Conservation (phyloP, 257 asterid genomes). For the Plantago elongata region DNA sequence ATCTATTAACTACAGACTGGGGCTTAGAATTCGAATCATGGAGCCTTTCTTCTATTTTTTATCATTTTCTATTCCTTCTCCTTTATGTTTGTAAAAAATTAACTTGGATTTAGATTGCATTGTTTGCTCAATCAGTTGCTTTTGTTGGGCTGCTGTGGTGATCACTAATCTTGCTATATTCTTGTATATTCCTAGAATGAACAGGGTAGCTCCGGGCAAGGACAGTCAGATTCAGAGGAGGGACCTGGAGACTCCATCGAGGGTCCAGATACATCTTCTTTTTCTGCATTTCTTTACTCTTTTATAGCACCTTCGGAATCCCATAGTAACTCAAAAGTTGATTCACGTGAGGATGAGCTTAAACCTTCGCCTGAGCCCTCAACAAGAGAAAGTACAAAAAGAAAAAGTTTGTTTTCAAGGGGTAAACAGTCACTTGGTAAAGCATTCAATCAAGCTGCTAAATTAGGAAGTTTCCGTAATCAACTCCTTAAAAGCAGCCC, state of each 20-base stretch:
- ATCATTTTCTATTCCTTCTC: no score
- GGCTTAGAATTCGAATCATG: no score
- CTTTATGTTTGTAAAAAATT: no score
- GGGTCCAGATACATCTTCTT: conserved; percentile 96
- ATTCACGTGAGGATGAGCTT: conserved; percentile 23
- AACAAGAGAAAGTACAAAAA: conserved; percentile 53
- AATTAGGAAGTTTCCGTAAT: conserved; percentile 55
- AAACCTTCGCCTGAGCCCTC: conserved; percentile 42
- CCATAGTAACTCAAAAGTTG: conserved; percentile 10
- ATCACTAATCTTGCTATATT: conserved; percentile 1
- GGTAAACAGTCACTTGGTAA: conserved; percentile 72
- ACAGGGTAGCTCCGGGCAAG: conserved; percentile 36
- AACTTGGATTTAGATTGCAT: no score
- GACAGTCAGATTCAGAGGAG: conserved; percentile 43
- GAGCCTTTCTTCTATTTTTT: no score
- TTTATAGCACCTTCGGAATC: conserved; percentile 64
- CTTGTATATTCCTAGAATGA: conserved; percentile 42
- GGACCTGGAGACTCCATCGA: conserved; percentile 44
- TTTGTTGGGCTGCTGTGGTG: neutral
- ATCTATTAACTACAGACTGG: no score
- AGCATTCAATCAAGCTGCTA: conserved; percentile 64
- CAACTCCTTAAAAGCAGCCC: conserved; percentile 49
- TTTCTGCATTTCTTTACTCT: conserved; percentile 78
- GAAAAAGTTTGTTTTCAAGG: conserved; percentile 59
- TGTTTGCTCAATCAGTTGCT: no score